These are phyloP conservation scores for Didymella sp. DNA, from an alignment of 2,329 filamentous ascomycete genomes.

Conservation along the genomic window DNA sequence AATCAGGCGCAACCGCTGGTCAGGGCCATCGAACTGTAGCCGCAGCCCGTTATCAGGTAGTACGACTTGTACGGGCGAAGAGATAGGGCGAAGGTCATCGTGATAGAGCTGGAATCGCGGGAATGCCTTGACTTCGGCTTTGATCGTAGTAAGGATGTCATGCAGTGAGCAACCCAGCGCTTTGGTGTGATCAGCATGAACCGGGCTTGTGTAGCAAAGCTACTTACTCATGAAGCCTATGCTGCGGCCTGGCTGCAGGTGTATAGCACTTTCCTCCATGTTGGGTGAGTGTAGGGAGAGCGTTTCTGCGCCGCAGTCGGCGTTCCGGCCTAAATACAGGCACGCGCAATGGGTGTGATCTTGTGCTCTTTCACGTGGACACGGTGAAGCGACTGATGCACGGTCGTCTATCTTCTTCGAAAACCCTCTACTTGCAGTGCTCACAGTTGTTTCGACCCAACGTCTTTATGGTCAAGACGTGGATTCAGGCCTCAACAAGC, in stretches of 20 bases:
- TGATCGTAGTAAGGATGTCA: conserved; percentile 84
- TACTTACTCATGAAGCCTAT: conserved; percentile 52
- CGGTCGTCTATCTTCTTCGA: not conserved
- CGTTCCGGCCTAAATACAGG: not conserved
- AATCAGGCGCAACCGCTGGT: conserved; percentile 88
- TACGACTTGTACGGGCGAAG: conserved; percentile 74
- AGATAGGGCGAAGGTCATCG: conserved; percentile 75
- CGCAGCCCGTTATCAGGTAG: conserved; percentile 87
- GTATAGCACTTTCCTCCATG: conserved; percentile 46
- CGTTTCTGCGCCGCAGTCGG: conserved; percentile 18
- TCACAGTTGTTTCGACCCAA: not conserved
- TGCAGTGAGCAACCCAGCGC: conserved; percentile 91
- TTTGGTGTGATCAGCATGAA: conserved; percentile 50
- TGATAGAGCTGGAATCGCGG: conserved; percentile 84
- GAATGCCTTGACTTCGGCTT: conserved; percentile 83
- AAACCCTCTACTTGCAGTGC: not conserved
- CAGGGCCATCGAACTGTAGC: conserved; percentile 89
- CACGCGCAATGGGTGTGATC: conserved; percentile 13
- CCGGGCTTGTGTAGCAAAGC: not conserved
- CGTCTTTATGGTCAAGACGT: not conserved
- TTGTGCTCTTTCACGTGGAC: conserved; percentile 41
- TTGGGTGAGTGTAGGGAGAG: conserved; percentile 6
- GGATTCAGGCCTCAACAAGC: not conserved
- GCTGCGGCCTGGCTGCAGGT: conserved; percentile 39
- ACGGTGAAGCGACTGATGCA: conserved; percentile 3